Conservation (phyloP, 805 yeast species). For the Hanseniaspora hatyaiensis region DNA sequence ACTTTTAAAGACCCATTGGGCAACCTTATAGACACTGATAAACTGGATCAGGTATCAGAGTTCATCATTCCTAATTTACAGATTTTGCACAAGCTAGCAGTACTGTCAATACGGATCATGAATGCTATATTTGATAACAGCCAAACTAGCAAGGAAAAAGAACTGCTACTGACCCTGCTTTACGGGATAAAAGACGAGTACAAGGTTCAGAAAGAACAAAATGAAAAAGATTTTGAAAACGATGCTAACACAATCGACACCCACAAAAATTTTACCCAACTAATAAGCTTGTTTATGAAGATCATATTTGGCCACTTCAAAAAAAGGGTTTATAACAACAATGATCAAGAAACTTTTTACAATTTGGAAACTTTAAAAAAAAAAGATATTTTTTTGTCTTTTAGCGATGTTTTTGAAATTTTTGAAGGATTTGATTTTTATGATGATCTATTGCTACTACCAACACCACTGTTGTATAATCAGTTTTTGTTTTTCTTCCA, state of each 20-base stretch:
- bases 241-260: neutral
- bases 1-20: constrained; percentile 6
- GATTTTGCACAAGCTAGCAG: constrained; percentile 12
- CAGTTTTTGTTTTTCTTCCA: constrained; percentile 13
- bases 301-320: constrained; percentile 11
- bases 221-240: too few relatives aligned
- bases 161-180: constrained; percentile 4
- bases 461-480: constrained; percentile 13
- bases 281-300: constrained; percentile 5
- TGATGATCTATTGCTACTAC: constrained; percentile 9
- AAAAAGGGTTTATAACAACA: constrained; percentile 7
- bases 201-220: neutral
- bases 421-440: constrained; percentile 7
- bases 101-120: constrained; percentile 9
- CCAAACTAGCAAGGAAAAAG: constrained; percentile 7
- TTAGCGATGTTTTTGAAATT: constrained; percentile 13
- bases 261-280: neutral
- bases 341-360: neutral
- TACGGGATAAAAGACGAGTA: constrained; percentile 12
- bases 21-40: neutral
- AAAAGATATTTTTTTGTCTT: constrained; percentile 12
- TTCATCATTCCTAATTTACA: constrained; percentile 12
- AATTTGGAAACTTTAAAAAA: neutral
- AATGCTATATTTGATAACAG: constrained; percentile 8
- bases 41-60: constrained; percentile 5